phyloP scores from a whole-genome alignment of 176 grass and related monocot species.

The Avena insularis region DNA sequence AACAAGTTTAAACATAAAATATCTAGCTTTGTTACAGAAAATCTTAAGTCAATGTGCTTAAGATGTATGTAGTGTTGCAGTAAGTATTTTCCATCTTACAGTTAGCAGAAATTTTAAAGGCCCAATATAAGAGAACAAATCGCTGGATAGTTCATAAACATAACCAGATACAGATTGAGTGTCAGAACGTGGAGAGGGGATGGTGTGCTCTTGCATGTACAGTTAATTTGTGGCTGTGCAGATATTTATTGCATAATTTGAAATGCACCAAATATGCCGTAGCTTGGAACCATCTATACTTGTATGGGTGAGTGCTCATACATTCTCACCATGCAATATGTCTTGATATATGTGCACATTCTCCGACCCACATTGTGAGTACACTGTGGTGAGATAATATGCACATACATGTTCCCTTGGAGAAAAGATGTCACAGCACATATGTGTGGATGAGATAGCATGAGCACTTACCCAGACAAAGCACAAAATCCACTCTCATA shows the following conservation, averaged over 20 bases:
- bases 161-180: background rate
- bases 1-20: background rate
- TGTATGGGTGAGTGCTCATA: conserved; percentile 1
- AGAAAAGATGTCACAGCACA: background rate
- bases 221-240: background rate
- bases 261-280: conserved; percentile 6
- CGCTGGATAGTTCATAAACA: conserved; percentile 16
- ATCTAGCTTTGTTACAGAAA: background rate
- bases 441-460: background rate
- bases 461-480: background rate
- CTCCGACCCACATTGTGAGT: background rate
- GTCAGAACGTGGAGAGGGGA: background rate
- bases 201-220: background rate
- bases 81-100: background rate
- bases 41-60: background rate
- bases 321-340: background rate
- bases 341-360: background rate
- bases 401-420: background rate
- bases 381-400: background rate
- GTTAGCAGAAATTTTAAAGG: background rate
- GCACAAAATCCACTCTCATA: background rate
- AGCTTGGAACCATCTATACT: conserved; percentile 5
- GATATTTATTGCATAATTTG: background rate
- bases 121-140: background rate
- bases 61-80: background rate